These are phyloP conservation scores for Leishmania major DNA, from an alignment of 208 protist species.

Conservation along the genomic window DNA sequence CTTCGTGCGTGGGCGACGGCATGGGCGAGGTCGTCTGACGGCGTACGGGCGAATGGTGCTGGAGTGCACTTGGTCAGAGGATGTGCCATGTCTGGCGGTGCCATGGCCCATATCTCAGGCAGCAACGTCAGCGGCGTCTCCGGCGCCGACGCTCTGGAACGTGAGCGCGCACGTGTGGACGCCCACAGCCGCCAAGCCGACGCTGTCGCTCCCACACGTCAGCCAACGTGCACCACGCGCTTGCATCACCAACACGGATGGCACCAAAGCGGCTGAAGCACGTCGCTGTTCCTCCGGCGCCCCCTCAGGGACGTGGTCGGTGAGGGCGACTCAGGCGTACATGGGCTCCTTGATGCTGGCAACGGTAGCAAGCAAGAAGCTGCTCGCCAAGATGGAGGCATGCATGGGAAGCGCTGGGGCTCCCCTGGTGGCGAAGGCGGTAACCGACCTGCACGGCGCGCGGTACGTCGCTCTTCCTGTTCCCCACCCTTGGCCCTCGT, in stretches of 20 bases:
- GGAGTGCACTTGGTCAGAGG: slow-evolving; percentile 56
- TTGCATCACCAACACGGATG: not conserved
- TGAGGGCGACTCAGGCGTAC: slow-evolving; percentile 17
- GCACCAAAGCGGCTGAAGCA: not conserved
- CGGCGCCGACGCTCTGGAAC: slow-evolving; percentile 23
- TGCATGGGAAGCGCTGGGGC: not conserved
- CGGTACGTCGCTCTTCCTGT: slow-evolving; percentile 17
- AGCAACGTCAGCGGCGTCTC: not conserved
- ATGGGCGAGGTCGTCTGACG: slow-evolving; percentile 54
- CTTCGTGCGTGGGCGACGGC: slow-evolving; percentile 42
- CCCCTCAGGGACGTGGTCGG: slow-evolving; percentile 2
- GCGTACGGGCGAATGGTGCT: slow-evolving; percentile 51
- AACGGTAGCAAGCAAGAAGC: slow-evolving; percentile 6
- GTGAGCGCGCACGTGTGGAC: slow-evolving; percentile 17
- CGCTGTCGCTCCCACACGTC: not conserved
- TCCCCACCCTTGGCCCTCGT: not conserved
- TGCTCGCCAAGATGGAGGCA: slow-evolving; percentile 12
- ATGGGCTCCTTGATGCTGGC: slow-evolving; percentile 34
- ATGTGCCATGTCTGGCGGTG: slow-evolving; percentile 34
- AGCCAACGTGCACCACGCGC: not conserved
- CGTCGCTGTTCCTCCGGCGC: not conserved
- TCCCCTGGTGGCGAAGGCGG: not conserved
- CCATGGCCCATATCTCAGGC: not conserved
- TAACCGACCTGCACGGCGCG: slow-evolving; percentile 11
- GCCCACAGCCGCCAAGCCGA: not conserved